A percentile compares a stretch with the other conserved stretches of the same genome.
phyloP scores from a whole-genome alignment of 306 rosid genomes.

The Arachis hypogaea region DNA sequence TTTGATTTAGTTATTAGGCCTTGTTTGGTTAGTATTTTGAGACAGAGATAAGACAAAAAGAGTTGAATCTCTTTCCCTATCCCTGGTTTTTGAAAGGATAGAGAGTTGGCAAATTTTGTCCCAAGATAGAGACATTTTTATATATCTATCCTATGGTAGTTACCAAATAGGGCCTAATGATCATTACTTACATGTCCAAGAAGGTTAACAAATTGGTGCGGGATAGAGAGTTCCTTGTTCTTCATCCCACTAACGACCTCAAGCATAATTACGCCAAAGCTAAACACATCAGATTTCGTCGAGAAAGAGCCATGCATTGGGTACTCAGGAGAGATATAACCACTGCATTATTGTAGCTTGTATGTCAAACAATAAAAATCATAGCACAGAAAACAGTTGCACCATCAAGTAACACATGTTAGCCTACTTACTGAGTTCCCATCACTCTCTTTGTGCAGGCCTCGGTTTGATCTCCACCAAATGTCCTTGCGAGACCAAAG shows the following conservation, averaged over 20 bases:
- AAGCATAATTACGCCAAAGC: constrained; percentile 26
- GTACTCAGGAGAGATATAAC: constrained; percentile 36
- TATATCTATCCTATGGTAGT: too few relatives aligned
- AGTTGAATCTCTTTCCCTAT: too few relatives aligned
- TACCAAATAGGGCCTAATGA: neutral
- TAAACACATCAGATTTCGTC: constrained; percentile 11
- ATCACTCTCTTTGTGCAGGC: constrained; percentile 1
- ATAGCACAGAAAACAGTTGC: neutral
- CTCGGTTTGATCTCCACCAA: constrained; percentile 9
- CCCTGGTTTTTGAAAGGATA: too few relatives aligned
- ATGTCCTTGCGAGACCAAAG: constrained; percentile 25
- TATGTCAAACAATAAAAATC: neutral
- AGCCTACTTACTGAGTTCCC: constrained; percentile 21
- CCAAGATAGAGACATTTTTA: too few relatives aligned
- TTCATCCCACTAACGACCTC: constrained; percentile 30
- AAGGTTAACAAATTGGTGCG: constrained; percentile 41
- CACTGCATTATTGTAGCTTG: constrained; percentile 4
- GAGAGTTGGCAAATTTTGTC: too few relatives aligned
- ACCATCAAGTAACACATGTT: neutral
- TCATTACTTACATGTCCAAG: constrained; percentile 49
- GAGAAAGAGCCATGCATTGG: neutral
- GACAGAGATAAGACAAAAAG: too few relatives aligned
- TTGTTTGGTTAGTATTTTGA: too few relatives aligned
- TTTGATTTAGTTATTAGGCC: too few relatives aligned
- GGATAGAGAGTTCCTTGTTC: constrained; percentile 42